Evolutionary conservation across 208 protist species (phyloP).

Genomic region (Balamuthia mandrillaris): DNA sequence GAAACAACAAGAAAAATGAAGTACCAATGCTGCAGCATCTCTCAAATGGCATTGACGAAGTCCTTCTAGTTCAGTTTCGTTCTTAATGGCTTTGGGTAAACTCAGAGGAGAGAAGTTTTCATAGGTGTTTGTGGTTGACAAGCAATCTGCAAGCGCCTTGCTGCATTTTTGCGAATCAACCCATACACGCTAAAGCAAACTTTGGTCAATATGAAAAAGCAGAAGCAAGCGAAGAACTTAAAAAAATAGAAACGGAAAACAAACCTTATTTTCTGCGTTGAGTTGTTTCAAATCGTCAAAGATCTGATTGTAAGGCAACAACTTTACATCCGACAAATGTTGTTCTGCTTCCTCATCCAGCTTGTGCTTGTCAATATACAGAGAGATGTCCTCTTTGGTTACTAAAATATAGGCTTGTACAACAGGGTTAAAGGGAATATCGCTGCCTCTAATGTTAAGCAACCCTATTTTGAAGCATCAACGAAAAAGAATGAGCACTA

Average conservation of each 20-base stretch:
- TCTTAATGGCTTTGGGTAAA: slow-evolving; percentile 85
- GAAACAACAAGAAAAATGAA: slow-evolving; percentile 55
- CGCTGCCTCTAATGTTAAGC: slow-evolving; percentile 65
- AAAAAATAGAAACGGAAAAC: slow-evolving; percentile 75
- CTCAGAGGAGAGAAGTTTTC: slow-evolving; percentile 44
- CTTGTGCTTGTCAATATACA: slow-evolving; percentile 40
- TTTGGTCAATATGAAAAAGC: slow-evolving; percentile 37
- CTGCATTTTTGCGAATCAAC: slow-evolving; percentile 52
- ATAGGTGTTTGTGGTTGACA: neutral
- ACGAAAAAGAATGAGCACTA: slow-evolving; percentile 18
- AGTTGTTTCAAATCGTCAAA: slow-evolving; percentile 58
- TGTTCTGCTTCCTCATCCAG: slow-evolving; percentile 60
- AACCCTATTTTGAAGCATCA: slow-evolving; percentile 57
- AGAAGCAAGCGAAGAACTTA: no score
- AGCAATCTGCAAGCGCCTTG: slow-evolving; percentile 45
- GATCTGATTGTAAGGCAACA: slow-evolving; percentile 76
- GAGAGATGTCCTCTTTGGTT: neutral
- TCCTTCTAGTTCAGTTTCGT: slow-evolving; percentile 82
- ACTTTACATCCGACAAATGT: neutral
- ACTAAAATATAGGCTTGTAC: slow-evolving; percentile 47
- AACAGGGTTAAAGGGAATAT: slow-evolving; percentile 62
- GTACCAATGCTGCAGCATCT: slow-evolving; percentile 85
- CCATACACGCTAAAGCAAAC: slow-evolving; percentile 48
- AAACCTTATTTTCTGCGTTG: slow-evolving; percentile 58
- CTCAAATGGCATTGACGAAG: slow-evolving; percentile 86